Conservation (phyloP, 225 moss, liverwort and hornwort species). For the Neckera pumila region DNA sequence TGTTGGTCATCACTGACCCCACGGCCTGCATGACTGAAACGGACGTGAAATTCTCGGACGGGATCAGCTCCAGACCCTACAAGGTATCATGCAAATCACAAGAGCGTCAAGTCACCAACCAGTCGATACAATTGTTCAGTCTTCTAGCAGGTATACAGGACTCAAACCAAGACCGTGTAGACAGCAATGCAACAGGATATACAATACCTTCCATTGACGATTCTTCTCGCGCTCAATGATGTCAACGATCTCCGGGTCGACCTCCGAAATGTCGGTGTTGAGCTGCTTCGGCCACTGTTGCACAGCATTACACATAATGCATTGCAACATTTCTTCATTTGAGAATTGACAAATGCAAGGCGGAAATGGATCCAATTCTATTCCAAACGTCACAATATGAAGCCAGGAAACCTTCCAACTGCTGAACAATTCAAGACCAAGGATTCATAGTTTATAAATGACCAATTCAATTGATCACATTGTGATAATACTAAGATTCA, state of each 20-base stretch:
- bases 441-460: background rate
- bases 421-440: background rate
- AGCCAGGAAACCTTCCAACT: background rate
- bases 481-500: background rate
- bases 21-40: constrained; percentile 95
- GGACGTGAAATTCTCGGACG: constrained; percentile 97
- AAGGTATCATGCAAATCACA: background rate
- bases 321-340: background rate
- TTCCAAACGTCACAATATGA: background rate
- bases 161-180: background rate
- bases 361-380: background rate
- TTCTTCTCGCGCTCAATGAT: constrained; percentile 94
- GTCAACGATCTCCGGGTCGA: constrained; percentile 81
- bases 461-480: background rate
- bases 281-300: constrained; percentile 81
- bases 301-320: background rate
- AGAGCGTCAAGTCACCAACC: background rate
- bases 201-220: constrained; percentile 82
- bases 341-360: background rate
- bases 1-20: constrained; percentile 95
- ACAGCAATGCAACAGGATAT: background rate
- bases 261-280: constrained; percentile 42
- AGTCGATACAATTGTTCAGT: background rate
- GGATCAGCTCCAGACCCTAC: constrained; percentile 89
- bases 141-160: background rate